These are phyloP conservation scores for Alternaria sp. DNA, from an alignment of 2,329 filamentous ascomycete genomes.

Conservation along the genomic window DNA sequence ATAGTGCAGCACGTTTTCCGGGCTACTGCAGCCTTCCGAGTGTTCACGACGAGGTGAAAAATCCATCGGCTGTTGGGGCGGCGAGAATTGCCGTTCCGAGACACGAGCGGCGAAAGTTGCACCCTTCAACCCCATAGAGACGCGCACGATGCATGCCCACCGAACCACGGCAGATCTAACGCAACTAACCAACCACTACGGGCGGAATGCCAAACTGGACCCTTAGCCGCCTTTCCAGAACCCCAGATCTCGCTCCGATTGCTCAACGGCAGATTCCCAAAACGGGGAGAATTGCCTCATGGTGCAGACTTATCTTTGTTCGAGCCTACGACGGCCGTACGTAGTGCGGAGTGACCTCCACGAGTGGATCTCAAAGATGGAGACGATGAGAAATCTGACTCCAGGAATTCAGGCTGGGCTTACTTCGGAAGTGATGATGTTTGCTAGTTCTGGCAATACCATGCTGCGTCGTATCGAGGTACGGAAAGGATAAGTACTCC, in stretches of 20 bases:
- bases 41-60: not conserved
- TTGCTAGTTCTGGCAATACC: constrained; percentile 11
- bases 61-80: constrained; percentile 15
- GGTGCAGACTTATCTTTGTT: constrained; percentile 4
- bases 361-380: constrained; percentile 26
- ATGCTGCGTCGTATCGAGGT: constrained; percentile 9
- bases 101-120: constrained; percentile 13
- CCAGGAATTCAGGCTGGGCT: constrained; percentile 28
- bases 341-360: constrained; percentile 19
- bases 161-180: constrained; percentile 21
- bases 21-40: constrained; percentile 15
- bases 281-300: constrained; percentile 41
- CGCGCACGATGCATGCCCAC: constrained; percentile 17
- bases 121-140: constrained; percentile 13
- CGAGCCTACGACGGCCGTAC: constrained; percentile 15
- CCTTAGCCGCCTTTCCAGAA: constrained; percentile 29
- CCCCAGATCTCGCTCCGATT: constrained; percentile 17
- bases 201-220: constrained; percentile 9
- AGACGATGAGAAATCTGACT: constrained; percentile 24
- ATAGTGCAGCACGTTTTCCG: constrained; percentile 25
- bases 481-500: constrained; percentile 31
- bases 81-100: constrained; percentile 37
- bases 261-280: constrained; percentile 9
- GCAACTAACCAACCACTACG: constrained; percentile 31
- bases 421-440: constrained; percentile 17